These are phyloP conservation scores for Dentipellis sp. DNA, from an alignment of 768 basidiomycete genomes.

Conservation along the genomic window DNA sequence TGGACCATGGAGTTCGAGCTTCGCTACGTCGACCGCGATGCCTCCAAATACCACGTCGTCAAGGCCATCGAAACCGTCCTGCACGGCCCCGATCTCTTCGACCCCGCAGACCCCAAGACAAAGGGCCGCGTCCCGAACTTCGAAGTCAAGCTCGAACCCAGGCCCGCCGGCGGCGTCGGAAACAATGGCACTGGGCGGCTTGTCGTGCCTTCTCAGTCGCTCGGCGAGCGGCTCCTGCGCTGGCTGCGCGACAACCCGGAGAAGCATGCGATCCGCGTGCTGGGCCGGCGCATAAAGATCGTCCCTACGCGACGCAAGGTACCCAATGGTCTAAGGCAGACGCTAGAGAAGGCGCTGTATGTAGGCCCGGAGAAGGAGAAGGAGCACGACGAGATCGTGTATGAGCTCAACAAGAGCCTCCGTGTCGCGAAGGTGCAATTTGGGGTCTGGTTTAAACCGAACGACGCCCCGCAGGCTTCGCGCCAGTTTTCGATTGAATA, in stretches of 20 bases:
- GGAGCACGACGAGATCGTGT: constrained; percentile 27
- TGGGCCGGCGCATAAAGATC: neutral
- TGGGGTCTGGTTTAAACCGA: constrained; percentile 45
- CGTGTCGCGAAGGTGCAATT: constrained; percentile 60
- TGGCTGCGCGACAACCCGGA: constrained; percentile 25
- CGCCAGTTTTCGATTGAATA: constrained; percentile 59
- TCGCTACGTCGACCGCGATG: constrained; percentile 24
- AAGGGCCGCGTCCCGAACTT: constrained; percentile 43
- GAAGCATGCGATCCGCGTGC: constrained; percentile 11
- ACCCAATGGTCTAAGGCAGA: constrained; percentile 3
- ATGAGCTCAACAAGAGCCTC: constrained; percentile 35
- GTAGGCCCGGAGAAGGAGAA: constrained; percentile 23
- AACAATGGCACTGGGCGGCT: constrained; percentile 46
- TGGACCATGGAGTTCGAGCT: constrained; percentile 30
- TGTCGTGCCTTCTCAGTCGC: constrained; percentile 15
- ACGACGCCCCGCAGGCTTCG: constrained; percentile 11
- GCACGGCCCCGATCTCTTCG: constrained; percentile 45
- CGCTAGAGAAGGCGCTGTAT: constrained; percentile 24
- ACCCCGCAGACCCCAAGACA: constrained; percentile 23
- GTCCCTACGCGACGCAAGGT: constrained; percentile 1
- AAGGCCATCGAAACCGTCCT: constrained; percentile 46
- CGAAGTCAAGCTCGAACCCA: constrained; percentile 39
- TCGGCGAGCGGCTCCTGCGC: constrained; percentile 38
- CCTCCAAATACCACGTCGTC: constrained; percentile 49
- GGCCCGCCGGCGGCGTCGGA: constrained; percentile 34